Evolutionary conservation across 352 stramenopile species (phyloP), one percentile per base, ranked within the genome.

Genomic region (Phytophthora capsici): DNA sequence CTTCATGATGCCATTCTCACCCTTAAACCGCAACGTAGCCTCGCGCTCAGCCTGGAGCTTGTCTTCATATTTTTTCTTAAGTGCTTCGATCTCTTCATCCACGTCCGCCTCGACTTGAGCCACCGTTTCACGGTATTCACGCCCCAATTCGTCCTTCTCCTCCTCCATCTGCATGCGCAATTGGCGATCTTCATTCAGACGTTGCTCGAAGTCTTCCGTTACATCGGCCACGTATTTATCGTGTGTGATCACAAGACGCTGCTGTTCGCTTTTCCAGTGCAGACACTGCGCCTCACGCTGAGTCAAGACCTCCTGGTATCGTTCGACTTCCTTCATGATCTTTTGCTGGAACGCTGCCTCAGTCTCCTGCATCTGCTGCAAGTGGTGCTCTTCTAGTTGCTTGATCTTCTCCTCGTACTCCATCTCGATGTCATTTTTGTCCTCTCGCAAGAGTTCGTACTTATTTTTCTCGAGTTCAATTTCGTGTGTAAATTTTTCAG

Each of bases 1-100:
- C 69, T 97, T 97, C 91, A 98, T 97, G 53, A 97, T 95, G 8
- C 86, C 90, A 73, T 98, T 98, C 61, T 98, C 93, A 6, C 83
- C 92, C 63, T 96, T 97, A n/a, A 98, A 91, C 16, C 88, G 75
- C 53, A 97, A 57, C 14, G 90, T 98, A 2, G 86, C 89, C 37
- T 98, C 86, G 6, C 87, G 78, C 57, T 98, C 91, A 5, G 75
- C 84, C 32, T 82, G 81, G 23, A 98, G 67, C 63, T 96, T 96
- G 17, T 85, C 80, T 57, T 96, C 88, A 53, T 97, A 98, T 48
- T 89, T 88, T 20, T 77, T 77, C 63, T 97, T 98, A 16, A 97
- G 58, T 7, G 78, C 79, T 50, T 97, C 86, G 25, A 97, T 91
- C 57, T 97, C 88, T 62, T 90, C 73, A 45, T 97, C 90, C 19